phyloP scores from a whole-genome alignment of 2,329 filamentous ascomycete genomes.

The Phyllosticta citriasiana region DNA sequence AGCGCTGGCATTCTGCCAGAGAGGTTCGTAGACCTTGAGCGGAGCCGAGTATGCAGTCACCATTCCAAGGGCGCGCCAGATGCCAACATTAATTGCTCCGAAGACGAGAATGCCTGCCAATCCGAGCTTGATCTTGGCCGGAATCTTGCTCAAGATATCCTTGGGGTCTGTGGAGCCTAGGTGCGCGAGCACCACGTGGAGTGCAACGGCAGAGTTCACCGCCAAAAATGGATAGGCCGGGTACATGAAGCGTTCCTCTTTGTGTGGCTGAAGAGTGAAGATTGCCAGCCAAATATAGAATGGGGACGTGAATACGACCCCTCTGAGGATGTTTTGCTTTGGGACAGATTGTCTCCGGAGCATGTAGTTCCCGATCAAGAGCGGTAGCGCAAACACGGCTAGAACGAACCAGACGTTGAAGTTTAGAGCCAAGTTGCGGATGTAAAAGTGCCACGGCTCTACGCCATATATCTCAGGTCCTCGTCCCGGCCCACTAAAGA shows the following conservation, averaged over 20 bases:
- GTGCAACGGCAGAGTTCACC: slow-evolving; percentile 74
- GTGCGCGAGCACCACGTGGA: slow-evolving; percentile 69
- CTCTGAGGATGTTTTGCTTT: slow-evolving; percentile 62
- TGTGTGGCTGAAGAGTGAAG: slow-evolving; percentile 88
- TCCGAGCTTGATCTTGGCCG: slow-evolving; percentile 61
- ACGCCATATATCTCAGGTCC: slow-evolving; percentile 91
- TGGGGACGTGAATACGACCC: slow-evolving; percentile 66
- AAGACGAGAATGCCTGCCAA: slow-evolving; percentile 52
- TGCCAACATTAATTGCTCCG: slow-evolving; percentile 53
- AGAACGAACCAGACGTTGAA: slow-evolving; percentile 92
- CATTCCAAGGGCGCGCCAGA: slow-evolving; percentile 65
- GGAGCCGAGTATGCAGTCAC: slow-evolving; percentile 79
- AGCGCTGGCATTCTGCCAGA: slow-evolving; percentile 45
- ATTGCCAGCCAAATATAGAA: slow-evolving; percentile 94
- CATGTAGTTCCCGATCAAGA: slow-evolving; percentile 64
- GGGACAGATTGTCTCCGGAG: slow-evolving; percentile 51
- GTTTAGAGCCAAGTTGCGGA: slow-evolving; percentile 82
- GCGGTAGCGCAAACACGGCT: slow-evolving; percentile 61
- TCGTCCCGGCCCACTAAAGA: slow-evolving; percentile 66
- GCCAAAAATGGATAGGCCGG: slow-evolving; percentile 85
- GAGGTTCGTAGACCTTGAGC: slow-evolving; percentile 55
- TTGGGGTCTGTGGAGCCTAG: slow-evolving; percentile 62
- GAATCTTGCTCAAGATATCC: slow-evolving; percentile 59
- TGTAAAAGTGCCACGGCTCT: slow-evolving; percentile 94
- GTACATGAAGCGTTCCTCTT: slow-evolving; percentile 98